Conservation (phyloP, 768 basidiomycete genomes). For the Termitomyces sp. region DNA sequence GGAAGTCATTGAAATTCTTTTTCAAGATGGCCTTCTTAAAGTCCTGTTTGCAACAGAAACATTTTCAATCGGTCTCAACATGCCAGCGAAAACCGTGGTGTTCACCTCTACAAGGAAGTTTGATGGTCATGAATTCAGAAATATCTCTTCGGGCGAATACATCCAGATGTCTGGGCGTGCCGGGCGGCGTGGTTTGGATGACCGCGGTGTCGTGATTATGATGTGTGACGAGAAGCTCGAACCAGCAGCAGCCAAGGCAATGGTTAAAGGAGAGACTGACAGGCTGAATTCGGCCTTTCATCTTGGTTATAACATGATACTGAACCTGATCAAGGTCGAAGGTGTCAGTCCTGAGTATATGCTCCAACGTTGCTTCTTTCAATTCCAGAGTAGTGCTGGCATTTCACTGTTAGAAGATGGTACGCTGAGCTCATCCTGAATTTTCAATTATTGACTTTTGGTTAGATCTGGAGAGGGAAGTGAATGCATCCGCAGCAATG, state of each 20-base stretch:
- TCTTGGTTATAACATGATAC: conserved; percentile 97
- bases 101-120: conserved; percentile 96
- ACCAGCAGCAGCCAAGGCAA: conserved; percentile 84
- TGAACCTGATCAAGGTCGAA: conserved; percentile 98
- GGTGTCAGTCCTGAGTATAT: conserved; percentile 98
- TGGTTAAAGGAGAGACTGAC: conserved; percentile 99
- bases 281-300: conserved; percentile 97
- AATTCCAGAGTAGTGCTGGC: conserved; percentile 87
- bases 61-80: conserved; percentile 96
- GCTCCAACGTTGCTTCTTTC: conserved; percentile 97
- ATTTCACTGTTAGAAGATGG: too few species aligned
- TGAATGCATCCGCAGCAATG: too few species aligned
- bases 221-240: conserved; percentile 99
- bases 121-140: conserved; percentile 92
- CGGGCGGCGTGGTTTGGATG: conserved; percentile 94
- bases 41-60: conserved; percentile 98
- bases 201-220: conserved; percentile 99
- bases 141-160: conserved; percentile 93
- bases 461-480: too few species aligned
- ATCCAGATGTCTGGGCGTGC: conserved; percentile 99
- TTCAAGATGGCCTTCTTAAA: conserved; percentile 97
- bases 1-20: conserved; percentile 98
- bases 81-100: conserved; percentile 99
- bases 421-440: too few species aligned
- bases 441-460: too few species aligned